Evolutionary conservation across 2,329 filamentous ascomycete species (phyloP), one percentile per base, ranked within the genome.

Genomic region (Waltergamsia citrina): DNA sequence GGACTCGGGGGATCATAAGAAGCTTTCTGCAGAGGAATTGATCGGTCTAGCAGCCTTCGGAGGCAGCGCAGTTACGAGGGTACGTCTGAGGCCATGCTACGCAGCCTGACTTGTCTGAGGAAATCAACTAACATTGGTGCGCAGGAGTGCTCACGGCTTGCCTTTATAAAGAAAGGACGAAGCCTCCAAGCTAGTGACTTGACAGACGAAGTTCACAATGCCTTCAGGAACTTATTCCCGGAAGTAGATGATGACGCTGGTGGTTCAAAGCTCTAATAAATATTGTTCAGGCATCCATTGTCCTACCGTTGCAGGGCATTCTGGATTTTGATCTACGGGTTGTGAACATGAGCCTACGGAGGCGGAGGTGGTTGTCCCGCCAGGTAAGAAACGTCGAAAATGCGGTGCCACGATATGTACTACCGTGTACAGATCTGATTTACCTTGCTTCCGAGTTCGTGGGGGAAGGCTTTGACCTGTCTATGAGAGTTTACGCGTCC

Each of bases 181-280:
- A 86, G 84, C 51, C 62, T 98, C 52, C 92, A 96, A 63, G 92
- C 92, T 1, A 87, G 84, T 45, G 92, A 96, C 58, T 61, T 98
- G 52, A 95, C 90, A 0, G 86, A 92, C 14, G 82, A 94, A 59
- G 83, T 98, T 8, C 81, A 94, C 49, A 65, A 65, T 22, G 83
- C 87, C 1, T 96, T 95, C 56, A 56, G 83, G 48, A 77, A 78
- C 39, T 56, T 94, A 14, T 81, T 95, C 50, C 88, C 86, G 1
- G 84, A 88, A 44, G 68, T 71, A 4, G 72, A 71, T 24, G 63
- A 48, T 6, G 59, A 59, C 6, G 44, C 57, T 11, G 46, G 47
- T 5, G 45, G 42, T 2, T 48, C 53, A 2, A 65, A 54, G 48
- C 43, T 64, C 20, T 65, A 41, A 45, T n/a, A n/a, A n/a, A n/a